Base-by-base conservation (phyloP, 441 rosid genomes). In the Melastoma candidum region DNA sequence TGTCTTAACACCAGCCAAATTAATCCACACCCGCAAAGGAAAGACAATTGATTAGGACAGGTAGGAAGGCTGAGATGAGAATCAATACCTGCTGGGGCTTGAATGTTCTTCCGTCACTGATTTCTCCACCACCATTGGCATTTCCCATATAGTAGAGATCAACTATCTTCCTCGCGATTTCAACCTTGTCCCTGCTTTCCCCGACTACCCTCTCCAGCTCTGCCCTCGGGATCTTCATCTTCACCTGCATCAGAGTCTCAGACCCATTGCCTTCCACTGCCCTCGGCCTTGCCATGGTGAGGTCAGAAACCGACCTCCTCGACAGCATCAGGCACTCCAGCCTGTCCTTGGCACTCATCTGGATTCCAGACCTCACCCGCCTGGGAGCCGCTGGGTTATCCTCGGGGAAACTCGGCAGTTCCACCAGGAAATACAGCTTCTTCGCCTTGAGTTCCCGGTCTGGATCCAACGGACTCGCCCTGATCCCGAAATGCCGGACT, bases 261-360 rank as follows among this genome's bases (percentile, higher is more conserved):
- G 54, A 5, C 26, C 25, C 60, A 0, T 25, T 44, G 13, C 58
- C 51, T 7, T 66, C 26, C 11, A 60, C 46, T 7, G 61, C 27
- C 47, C 51, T 7, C 0, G 68, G 68, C 56, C 74, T 57, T 2
- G 26, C 74, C 2, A 51, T 8, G 12, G 76, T 8, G 3, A 83
- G 70, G 61, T 80, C 84, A 0, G 87, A 80, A 7, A 60, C 78
- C 1, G 86, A 55, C 63, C 83, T 73, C 59, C 87, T 63, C 1
- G 84, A 76, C 10, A 83, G 62, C 90, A 76, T 78, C 62, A 83
- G 64, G 57, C 66, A 64, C 53, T 80, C 87, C 26, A 81, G 68
- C 73, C 85, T 32, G 47, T 83, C 90, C 70, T 78, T 77, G 3
- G 90, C 92, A 2, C 74, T 71, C 63, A 83, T 75, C 49, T 72